These are phyloP conservation scores for Lathyrus aphaca DNA, from an alignment of 306 rosid genomes.

Conservation along the genomic window DNA sequence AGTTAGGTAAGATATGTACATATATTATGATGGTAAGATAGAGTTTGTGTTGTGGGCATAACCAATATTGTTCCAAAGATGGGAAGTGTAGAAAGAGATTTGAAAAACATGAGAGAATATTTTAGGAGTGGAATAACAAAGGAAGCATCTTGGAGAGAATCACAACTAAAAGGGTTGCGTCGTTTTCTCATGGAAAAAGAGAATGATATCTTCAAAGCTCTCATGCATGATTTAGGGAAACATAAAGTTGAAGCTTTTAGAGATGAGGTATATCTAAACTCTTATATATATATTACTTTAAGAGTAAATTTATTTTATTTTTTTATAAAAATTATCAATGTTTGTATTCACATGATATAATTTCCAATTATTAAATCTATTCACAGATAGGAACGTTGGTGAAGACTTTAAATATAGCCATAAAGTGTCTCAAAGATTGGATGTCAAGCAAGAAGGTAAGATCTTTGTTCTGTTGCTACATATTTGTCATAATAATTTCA, in stretches of 20 bases:
- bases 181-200: slow-evolving; percentile 52
- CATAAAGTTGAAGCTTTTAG: slow-evolving; percentile 71
- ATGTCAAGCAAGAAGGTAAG: slow-evolving; percentile 70
- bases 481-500: background rate
- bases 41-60: background rate
- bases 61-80: slow-evolving; percentile 1
- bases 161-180: slow-evolving; percentile 63
- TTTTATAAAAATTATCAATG: background rate
- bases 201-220: slow-evolving; percentile 52
- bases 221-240: slow-evolving; percentile 70
- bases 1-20: background rate
- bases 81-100: slow-evolving; percentile 43
- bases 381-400: slow-evolving; percentile 62
- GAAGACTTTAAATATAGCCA: slow-evolving; percentile 62
- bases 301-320: no score
- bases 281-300: no score
- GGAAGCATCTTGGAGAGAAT: slow-evolving; percentile 65
- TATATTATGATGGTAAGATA: no score
- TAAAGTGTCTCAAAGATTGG: slow-evolving; percentile 58
- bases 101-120: slow-evolving; percentile 50
- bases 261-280: slow-evolving; percentile 63
- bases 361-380: background rate
- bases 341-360: background rate
- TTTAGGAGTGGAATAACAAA: slow-evolving; percentile 57
- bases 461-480: background rate